phyloP scores from a whole-genome alignment of 208 protist species.

The Crithidia thermophila region DNA sequence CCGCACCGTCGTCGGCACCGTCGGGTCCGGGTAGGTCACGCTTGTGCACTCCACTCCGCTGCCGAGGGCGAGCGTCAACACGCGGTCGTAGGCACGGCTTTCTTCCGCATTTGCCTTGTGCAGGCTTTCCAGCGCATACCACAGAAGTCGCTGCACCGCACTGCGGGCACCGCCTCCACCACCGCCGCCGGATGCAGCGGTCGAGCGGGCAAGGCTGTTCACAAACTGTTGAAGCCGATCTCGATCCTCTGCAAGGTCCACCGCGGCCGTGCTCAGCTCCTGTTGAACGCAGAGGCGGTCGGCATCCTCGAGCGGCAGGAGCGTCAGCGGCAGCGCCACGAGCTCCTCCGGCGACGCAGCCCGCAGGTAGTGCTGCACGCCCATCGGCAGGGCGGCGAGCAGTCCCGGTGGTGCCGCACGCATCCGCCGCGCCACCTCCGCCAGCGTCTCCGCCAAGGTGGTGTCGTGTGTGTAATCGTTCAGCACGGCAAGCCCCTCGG shows the following conservation, averaged over 20 bases:
- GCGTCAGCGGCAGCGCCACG: slow-evolving; percentile 53
- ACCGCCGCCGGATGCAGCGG: neutral
- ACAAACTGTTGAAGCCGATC: slow-evolving; percentile 15
- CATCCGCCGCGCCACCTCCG: slow-evolving; percentile 29
- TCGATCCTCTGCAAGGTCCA: slow-evolving; percentile 4
- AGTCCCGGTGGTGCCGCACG: slow-evolving; percentile 13
- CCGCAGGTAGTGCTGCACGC: slow-evolving; percentile 50
- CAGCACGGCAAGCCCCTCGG: slow-evolving; percentile 54
- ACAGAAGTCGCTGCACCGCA: slow-evolving; percentile 26
- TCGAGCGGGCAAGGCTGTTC: neutral
- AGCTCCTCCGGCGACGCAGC: slow-evolving; percentile 49
- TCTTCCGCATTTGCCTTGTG: slow-evolving; percentile 11
- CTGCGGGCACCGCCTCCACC: neutral
- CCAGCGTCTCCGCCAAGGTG: slow-evolving; percentile 41
- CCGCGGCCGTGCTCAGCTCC: neutral
- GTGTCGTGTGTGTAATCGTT: slow-evolving; percentile 78
- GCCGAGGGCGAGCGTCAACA: slow-evolving; percentile 50
- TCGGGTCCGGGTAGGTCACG: slow-evolving; percentile 59
- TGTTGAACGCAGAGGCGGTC: slow-evolving; percentile 27
- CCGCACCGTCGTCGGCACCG: slow-evolving; percentile 30
- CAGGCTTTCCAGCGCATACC: slow-evolving; percentile 14
- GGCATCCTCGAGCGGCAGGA: slow-evolving; percentile 33
- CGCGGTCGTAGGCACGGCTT: slow-evolving; percentile 16
- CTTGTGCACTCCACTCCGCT: slow-evolving; percentile 62
- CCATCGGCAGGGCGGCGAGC: slow-evolving; percentile 47